Evolutionary conservation across 805 yeast genomes (phyloP).

Genomic region (Kazachstania africana): DNA sequence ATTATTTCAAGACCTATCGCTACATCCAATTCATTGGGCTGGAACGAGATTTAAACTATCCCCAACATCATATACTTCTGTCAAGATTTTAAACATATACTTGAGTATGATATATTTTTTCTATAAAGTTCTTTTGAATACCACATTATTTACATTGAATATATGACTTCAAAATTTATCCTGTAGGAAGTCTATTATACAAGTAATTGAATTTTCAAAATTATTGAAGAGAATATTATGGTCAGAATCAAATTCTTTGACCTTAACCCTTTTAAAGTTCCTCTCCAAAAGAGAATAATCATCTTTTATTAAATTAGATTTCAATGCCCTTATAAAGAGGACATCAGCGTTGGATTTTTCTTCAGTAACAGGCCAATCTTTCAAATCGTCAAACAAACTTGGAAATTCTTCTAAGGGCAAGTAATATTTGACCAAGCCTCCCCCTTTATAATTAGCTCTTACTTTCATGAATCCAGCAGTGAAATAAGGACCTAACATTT

Average conservation of each 20-base stretch:
- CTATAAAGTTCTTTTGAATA: no score
- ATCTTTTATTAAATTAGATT: conserved; percentile 32
- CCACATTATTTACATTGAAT: no score
- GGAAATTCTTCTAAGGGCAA: conserved; percentile 20
- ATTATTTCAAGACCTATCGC: conserved; percentile 59
- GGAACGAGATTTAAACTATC: conserved; percentile 32
- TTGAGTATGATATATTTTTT: not conserved
- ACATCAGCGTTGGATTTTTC: conserved; percentile 11
- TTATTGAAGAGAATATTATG: conserved; percentile 23
- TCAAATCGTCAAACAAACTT: conserved; percentile 12
- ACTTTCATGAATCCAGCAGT: conserved; percentile 20
- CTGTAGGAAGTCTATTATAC: conserved; percentile 11
- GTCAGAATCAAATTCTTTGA: conserved; percentile 21
- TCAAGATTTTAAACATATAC: no score
- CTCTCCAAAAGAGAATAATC: conserved; percentile 14
- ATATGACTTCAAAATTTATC: no score
- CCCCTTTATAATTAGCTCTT: conserved; percentile 8
- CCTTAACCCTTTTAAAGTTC: conserved; percentile 15
- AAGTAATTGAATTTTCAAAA: conserved; percentile 10
- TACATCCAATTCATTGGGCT: conserved; percentile 60
- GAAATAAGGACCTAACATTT: conserved; percentile 18
- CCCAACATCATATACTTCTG: not conserved
- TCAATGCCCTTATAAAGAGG: conserved; percentile 33
- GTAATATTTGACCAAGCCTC: conserved; percentile 8
- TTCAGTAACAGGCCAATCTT: conserved; percentile 13